Evolutionary conservation across 2,329 filamentous ascomycete genomes (phyloP).

Genomic region (Coniochaeta sp.): DNA sequence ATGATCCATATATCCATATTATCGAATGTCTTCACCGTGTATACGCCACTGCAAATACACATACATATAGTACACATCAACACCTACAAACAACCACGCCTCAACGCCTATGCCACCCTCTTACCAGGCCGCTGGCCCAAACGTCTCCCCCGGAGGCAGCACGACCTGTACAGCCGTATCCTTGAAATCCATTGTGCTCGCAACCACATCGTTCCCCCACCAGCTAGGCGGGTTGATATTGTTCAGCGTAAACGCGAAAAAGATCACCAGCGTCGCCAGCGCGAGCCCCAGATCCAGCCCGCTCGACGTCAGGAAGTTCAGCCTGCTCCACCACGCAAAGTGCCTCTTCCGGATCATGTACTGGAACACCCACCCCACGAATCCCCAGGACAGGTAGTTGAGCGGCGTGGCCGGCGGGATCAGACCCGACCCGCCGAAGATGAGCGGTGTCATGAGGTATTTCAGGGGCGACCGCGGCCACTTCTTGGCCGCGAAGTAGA

Average conservation of each 20-base stretch:
- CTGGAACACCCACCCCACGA: slow-evolving; percentile 66
- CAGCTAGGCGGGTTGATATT: slow-evolving; percentile 55
- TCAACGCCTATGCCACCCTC: not conserved
- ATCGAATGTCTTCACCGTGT: not conserved
- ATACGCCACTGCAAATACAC: not conserved
- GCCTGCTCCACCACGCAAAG: slow-evolving; percentile 65
- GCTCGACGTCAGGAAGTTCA: slow-evolving; percentile 66
- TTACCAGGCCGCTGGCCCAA: slow-evolving; percentile 53
- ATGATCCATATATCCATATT: not conserved
- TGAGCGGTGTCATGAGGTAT: slow-evolving; percentile 54
- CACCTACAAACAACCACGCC: not conserved
- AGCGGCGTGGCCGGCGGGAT: slow-evolving; percentile 64
- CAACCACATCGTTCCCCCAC: slow-evolving; percentile 60
- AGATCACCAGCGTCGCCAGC: slow-evolving; percentile 60
- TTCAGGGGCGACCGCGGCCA: slow-evolving; percentile 43
- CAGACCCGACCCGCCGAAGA: slow-evolving; percentile 50
- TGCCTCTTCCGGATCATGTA: slow-evolving; percentile 56
- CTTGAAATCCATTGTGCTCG: slow-evolving; percentile 53
- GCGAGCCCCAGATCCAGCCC: slow-evolving; percentile 64
- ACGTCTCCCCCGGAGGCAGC: slow-evolving; percentile 46
- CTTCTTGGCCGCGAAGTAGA: slow-evolving; percentile 41
- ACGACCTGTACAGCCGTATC: slow-evolving; percentile 51
- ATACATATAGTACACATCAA: not conserved
- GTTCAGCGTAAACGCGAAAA: slow-evolving; percentile 61
- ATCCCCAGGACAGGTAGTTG: slow-evolving; percentile 68